phyloP scores from a whole-genome alignment of 2,329 filamentous ascomycete species.

The Penicillium brasilianum region DNA sequence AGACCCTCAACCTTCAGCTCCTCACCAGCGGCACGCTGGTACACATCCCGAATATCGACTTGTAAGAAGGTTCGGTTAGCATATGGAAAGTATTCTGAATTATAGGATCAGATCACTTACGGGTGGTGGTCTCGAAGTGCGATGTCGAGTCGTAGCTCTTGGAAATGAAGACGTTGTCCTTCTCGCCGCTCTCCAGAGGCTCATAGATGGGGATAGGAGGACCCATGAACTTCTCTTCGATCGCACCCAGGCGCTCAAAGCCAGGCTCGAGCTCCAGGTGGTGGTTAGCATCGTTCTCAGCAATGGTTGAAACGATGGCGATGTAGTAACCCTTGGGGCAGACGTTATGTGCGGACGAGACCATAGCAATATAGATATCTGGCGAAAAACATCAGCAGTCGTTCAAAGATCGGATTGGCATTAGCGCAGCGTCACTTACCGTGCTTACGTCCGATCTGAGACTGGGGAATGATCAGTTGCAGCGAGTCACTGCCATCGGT shows the following conservation, averaged over 20 bases:
- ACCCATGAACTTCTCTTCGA: constrained; percentile 97
- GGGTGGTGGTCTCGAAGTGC: constrained; percentile 90
- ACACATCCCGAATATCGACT: constrained; percentile 95
- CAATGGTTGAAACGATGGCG: constrained; percentile 96
- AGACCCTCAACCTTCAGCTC: constrained; percentile 87
- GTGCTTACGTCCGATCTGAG: constrained; percentile 94
- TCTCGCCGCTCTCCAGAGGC: constrained; percentile 78
- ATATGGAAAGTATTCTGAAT: background rate
- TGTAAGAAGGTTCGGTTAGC: constrained; percentile 35
- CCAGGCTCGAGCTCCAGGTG: constrained; percentile 93
- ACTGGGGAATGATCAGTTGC: constrained; percentile 97
- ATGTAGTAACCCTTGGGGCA: constrained; percentile 99
- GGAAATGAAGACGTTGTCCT: constrained; percentile 94
- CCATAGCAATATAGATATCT: constrained; percentile 97
- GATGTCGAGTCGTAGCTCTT: constrained; percentile 98
- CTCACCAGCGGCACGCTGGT: constrained; percentile 79
- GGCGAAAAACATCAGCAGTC: constrained; percentile 24
- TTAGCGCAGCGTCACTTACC: constrained; percentile 63
- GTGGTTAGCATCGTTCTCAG: constrained; percentile 88
- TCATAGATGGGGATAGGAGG: constrained; percentile 92
- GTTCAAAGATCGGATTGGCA: background rate
- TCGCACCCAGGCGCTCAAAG: constrained; percentile 86
- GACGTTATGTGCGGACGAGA: constrained; percentile 95
- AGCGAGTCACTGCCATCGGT: constrained; percentile 87
- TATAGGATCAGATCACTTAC: constrained; percentile 44